phyloP scores from a whole-genome alignment of 257 asterid species.

The Jaltomata sinuosa region DNA sequence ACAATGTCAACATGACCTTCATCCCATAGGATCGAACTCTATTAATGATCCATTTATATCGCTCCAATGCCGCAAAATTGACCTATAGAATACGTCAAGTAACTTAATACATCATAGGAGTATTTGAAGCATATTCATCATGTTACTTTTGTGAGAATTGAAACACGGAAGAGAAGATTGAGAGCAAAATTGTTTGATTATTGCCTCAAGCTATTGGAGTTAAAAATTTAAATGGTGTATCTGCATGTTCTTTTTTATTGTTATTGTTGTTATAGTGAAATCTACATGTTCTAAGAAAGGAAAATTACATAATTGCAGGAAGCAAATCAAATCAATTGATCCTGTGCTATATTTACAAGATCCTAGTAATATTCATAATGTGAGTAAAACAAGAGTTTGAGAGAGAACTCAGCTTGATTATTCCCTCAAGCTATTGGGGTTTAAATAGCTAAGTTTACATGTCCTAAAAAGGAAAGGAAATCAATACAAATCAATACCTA shows the following conservation, averaged over 20 bases:
- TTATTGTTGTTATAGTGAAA: background rate
- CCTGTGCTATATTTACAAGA: background rate
- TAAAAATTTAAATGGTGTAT: background rate
- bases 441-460: background rate
- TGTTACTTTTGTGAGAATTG: background rate
- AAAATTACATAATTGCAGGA: background rate
- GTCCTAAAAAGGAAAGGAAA: background rate
- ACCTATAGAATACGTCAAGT: conserved; percentile 30
- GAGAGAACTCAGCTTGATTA: background rate
- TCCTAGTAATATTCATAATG: background rate
- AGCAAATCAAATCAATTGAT: background rate
- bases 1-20: conserved; percentile 93
- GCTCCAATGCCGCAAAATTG: conserved; percentile 88
- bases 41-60: conserved; percentile 82
- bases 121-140: background rate
- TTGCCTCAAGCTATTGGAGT: background rate
- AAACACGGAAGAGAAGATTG: background rate
- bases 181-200: background rate
- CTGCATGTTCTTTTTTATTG: background rate
- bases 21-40: conserved; percentile 81
- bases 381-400: no score
- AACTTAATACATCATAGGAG: background rate
- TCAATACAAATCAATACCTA: background rate
- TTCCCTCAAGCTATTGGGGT: background rate
- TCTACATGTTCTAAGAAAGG: background rate